These are phyloP conservation scores for Lepidium didymum DNA, from an alignment of 345 rosid species.

Conservation along the genomic window DNA sequence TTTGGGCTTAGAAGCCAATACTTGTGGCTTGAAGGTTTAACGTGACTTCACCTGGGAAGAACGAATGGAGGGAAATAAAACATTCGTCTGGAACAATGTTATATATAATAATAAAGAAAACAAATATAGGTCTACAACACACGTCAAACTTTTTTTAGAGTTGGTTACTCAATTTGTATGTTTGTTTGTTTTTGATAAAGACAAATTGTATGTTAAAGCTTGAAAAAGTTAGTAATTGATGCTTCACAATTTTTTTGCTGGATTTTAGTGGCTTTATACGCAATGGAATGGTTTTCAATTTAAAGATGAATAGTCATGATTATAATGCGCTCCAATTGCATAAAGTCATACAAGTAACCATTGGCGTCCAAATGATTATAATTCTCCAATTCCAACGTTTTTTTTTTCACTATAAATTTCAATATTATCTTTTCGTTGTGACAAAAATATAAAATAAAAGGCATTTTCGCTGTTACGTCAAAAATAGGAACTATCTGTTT, in stretches of 20 bases:
- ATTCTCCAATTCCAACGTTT: not conserved
- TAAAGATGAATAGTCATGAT: not conserved
- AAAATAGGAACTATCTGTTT: too few relatives aligned
- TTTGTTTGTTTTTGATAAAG: too few relatives aligned
- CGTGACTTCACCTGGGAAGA: not conserved
- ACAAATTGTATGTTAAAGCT: not conserved
- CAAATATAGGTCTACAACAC: not conserved
- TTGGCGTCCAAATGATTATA: not conserved
- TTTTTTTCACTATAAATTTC: not conserved
- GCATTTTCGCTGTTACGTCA: too few relatives aligned
- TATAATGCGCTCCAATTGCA: not conserved
- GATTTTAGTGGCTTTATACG: not conserved
- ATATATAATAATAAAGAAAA: not conserved
- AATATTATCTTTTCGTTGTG: not conserved
- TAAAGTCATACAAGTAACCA: slow-evolving; percentile 4
- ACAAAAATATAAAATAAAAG: too few relatives aligned
- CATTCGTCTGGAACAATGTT: not conserved
- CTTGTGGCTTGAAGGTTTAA: not conserved
- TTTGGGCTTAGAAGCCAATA: not conserved
- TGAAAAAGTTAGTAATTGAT: not conserved
- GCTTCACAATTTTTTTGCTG: not conserved
- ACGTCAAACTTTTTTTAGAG: not conserved
- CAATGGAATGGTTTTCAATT: not conserved
- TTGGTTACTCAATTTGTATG: not conserved
- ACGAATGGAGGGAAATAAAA: not conserved